Evolutionary conservation across 2,329 filamentous ascomycete genomes (phyloP), one percentile per base, ranked within the genome.

Genomic region (Pestalotiopsis sp.): DNA sequence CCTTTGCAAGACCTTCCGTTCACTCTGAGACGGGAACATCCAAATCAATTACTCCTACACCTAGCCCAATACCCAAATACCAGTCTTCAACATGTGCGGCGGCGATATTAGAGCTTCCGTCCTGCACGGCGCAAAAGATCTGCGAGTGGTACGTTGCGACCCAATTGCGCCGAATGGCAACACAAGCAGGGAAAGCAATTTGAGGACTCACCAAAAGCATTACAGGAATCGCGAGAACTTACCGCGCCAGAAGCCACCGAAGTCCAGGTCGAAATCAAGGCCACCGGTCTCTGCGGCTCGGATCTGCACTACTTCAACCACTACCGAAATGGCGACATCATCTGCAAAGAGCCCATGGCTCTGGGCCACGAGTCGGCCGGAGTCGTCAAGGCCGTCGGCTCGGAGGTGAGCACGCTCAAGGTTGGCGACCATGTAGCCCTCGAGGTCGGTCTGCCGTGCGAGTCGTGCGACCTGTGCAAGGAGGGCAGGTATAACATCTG

Each of bases 341-440:
- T 87, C 61, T 86, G 88, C 65, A 81, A 80, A 38, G 84, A 82
- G 68, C 85, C 85, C 45, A 75, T 86, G 57, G 83, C 81, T 9
- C 79, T 85, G 64, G 91, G 91, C 73, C 91, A 93, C 76, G 90
- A 92, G 78, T 91, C 89, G 23, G 87, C 89, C n/a, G 91, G 91
- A 58, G 83, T 91, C 31, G 84, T 93, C 70, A 83, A 84, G 67
- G 81, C 86, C 25, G 84, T 92, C 31, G 91, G 91, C 57, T 80
- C 86, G 23, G 82, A 81, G 31, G 90, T 92, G 41, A 87, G 80
- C 1, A 12, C 64, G 2, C 80, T 93, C 49, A 85, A 87, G 71
- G 83, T 87, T 41, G 92, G 92, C 68, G 93, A 97, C 79, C 86
- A 86, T 25, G 93, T 96, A 25, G 88, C 88, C 4, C 83, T 89